Evolutionary conservation across 1,284 basidiomycete species (phyloP), one percentile per base, ranked within the genome.

Genomic region (Agroathelia rolfsii): DNA sequence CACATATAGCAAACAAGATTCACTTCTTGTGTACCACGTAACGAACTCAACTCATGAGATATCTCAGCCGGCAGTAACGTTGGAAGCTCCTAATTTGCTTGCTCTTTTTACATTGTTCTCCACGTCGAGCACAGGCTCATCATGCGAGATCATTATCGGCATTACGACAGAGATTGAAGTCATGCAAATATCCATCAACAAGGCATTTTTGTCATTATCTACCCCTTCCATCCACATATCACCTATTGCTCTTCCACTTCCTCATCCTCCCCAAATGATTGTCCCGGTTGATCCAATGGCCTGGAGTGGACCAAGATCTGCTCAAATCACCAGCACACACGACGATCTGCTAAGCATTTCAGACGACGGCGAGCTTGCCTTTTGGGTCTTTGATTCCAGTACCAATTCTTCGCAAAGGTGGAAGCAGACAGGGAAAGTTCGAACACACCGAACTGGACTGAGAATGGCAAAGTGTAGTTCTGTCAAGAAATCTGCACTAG

Each of bases 241-340:
- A 52, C 45, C n/a, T n/a, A n/a, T n/a, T n/a, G n/a, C n/a, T 24
- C 57, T 81, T 4, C 76, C 78, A 2, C 56, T 76, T 7, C 41
- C 60, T 1, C 51, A 51, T 24, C 56, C 62, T 3, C 69, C 73
- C 2, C 65, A 58, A 32, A 58, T 75, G 36, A 75, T 87, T 19
- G 50, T 89, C 8, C 82, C 84, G 4, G 85, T 93, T 3, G 88
- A 93, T 52, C 87, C 88, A 0, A 92, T 92, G 89, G 83, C 80
- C 8, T 90, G 88, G 88, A 64, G 75, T 46, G 47, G 61, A 46
- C 48, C n/a, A n/a, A n/a, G n/a, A n/a, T n/a, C n/a, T n/a, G n/a
- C n/a, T 51, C 15, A 47, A 56, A 30, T 47, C 52, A 11, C 61
- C 61, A 51, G 56, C 57, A 22, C 64, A 27, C 80, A 77, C 38